These are phyloP conservation scores for Mentha longifolia DNA, from an alignment of 257 asterid genomes.

Conservation along the genomic window DNA sequence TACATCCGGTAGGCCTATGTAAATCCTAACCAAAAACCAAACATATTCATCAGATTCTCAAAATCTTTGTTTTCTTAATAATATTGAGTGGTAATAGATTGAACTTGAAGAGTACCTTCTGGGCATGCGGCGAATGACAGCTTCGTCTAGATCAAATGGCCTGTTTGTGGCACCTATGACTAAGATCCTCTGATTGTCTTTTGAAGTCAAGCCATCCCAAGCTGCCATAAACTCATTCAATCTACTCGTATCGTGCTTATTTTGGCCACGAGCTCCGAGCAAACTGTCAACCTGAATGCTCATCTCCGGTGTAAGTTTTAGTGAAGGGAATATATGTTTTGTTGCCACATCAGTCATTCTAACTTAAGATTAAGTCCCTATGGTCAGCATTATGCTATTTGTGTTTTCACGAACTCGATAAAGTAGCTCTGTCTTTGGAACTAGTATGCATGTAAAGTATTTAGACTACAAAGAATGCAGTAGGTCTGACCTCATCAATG, in stretches of 20 bases:
- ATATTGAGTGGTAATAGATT: too few relatives aligned
- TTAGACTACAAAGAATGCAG: too few relatives aligned
- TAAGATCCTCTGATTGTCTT: conserved; percentile 67
- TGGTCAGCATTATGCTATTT: too few relatives aligned
- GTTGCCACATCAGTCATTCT: too few relatives aligned
- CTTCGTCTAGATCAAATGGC: conserved; percentile 80
- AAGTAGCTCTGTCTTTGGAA: too few relatives aligned
- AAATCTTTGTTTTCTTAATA: too few relatives aligned
- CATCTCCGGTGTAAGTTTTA: too few relatives aligned
- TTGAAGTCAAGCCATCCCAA: conserved; percentile 55
- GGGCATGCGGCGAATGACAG: conserved; percentile 80
- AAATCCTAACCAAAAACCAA: conserved; percentile 51
- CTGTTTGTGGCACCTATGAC: conserved; percentile 81
- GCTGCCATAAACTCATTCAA: conserved; percentile 56
- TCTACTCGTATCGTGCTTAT: conserved; percentile 65
- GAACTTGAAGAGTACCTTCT: conserved; percentile 62
- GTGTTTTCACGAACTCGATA: too few relatives aligned
- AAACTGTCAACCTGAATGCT: conserved; percentile 66
- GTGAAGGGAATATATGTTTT: too few relatives aligned
- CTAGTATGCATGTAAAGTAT: too few relatives aligned
- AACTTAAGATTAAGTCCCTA: too few relatives aligned
- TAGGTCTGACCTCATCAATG: conserved; percentile 29
- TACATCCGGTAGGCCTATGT: conserved; percentile 91
- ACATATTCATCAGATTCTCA: too few relatives aligned
- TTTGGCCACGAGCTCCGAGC: conserved; percentile 72